Evolutionary conservation across 441 rosid species (phyloP).

Genomic region (Gossypium gossypioides): DNA sequence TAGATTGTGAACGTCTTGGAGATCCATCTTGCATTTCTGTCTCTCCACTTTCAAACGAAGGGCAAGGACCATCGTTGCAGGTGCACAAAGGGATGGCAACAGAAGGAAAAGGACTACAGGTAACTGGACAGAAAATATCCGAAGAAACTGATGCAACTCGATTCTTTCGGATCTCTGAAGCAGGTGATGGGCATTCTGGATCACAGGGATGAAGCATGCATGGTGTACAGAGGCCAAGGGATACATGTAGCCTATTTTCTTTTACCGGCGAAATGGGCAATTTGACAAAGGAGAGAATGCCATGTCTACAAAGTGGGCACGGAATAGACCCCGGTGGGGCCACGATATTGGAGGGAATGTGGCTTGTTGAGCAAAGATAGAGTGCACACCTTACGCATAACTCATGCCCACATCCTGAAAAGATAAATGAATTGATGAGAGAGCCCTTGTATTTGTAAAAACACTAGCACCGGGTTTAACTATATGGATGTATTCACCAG

Average conservation of each 20-base stretch:
- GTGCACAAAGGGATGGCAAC: slow-evolving; percentile 76
- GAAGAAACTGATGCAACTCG: slow-evolving; percentile 71
- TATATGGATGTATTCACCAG: not conserved
- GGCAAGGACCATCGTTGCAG: slow-evolving; percentile 75
- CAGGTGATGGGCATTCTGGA: slow-evolving; percentile 39
- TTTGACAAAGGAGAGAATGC: slow-evolving; percentile 64
- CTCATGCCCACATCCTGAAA: slow-evolving; percentile 84
- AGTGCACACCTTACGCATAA: slow-evolving; percentile 90
- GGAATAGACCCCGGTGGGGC: slow-evolving; percentile 81
- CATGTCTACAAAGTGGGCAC: slow-evolving; percentile 89
- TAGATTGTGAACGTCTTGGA: slow-evolving; percentile 31
- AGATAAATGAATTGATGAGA: not conserved
- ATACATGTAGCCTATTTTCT: slow-evolving; percentile 54
- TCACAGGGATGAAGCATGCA: slow-evolving; percentile 78
- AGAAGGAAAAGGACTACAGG: slow-evolving; percentile 88
- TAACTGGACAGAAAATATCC: slow-evolving; percentile 75
- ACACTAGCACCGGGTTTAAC: not conserved
- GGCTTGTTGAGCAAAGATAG: slow-evolving; percentile 82
- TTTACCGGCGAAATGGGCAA: slow-evolving; percentile 54
- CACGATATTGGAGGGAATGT: slow-evolving; percentile 49
- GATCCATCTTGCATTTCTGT: slow-evolving; percentile 40
- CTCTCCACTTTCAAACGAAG: slow-evolving; percentile 57
- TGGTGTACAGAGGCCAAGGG: slow-evolving; percentile 81
- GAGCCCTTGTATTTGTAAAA: not conserved
- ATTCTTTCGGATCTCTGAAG: slow-evolving; percentile 51